Conservation (phyloP, 2,329 filamentous ascomycete species). For the Penicillium olsonii region DNA sequence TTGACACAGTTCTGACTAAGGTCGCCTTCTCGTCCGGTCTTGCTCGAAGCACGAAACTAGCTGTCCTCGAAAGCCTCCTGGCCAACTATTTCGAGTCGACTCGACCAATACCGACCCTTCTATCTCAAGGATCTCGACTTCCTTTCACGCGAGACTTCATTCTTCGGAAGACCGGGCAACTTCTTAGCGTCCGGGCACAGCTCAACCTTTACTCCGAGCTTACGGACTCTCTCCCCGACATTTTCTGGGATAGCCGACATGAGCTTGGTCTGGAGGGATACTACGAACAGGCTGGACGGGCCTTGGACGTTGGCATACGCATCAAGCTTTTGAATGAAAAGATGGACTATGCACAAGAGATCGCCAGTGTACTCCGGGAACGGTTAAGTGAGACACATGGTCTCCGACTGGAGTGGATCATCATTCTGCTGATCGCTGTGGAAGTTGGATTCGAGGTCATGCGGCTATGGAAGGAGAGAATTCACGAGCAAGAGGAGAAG, state of each 20-base stretch:
- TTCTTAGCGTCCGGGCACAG: conserved; percentile 84
- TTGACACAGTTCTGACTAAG: conserved; percentile 77
- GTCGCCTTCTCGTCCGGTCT: conserved; percentile 95
- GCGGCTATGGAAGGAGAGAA: conserved; percentile 67
- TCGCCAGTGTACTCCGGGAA: conserved; percentile 83
- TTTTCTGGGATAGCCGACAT: conserved; percentile 92
- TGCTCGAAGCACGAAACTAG: conserved; percentile 88
- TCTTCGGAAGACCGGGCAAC: conserved; percentile 87
- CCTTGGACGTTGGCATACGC: conserved; percentile 85
- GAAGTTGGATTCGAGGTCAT: conserved; percentile 88
- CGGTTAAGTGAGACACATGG: conserved; percentile 89
- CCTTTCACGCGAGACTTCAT: conserved; percentile 75
- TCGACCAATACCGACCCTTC: conserved; percentile 73
- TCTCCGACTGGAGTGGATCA: conserved; percentile 87
- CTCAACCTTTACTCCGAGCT: conserved; percentile 96
- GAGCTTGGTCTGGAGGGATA: conserved; percentile 91
- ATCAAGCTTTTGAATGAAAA: conserved; percentile 94
- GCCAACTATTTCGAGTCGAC: conserved; percentile 85
- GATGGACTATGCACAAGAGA: conserved; percentile 97
- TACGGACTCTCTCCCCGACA: conserved; percentile 89
- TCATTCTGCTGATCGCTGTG: conserved; percentile 88
- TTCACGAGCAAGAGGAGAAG: conserved; percentile 37
- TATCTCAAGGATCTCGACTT: conserved; percentile 67
- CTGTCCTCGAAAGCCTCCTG: conserved; percentile 81
- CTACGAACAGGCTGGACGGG: conserved; percentile 89